Evolutionary conservation across 192 early-diverging fungal genomes (phyloP), one percentile per base, ranked within the genome.

Genomic region (Backusella australiensis): DNA sequence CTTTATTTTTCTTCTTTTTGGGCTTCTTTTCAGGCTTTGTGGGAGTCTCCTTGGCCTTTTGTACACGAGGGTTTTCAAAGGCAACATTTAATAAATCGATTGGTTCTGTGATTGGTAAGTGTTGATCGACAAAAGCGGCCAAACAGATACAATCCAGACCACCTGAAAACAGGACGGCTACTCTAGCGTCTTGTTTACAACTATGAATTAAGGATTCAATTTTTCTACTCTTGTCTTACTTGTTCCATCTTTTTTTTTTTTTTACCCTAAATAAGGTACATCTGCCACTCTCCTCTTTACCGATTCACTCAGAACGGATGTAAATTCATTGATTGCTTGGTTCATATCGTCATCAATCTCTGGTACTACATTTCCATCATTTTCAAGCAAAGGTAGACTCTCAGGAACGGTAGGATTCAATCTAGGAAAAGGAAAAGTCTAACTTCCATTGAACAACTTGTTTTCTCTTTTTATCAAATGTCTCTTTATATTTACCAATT

Each of bases 51-150:
- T 76, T 79, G 4, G 85, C 85, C 66, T 86, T 86, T 38, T 83
- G 82, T 36, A 87, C 75, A 5, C 96, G 86, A 9, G 96, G 96
- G 75, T 98, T 99, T 68, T 98, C 96, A 78, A 99, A 99, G 21
- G 94, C 93, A 23, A 99, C 96, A 85, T 99, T 99, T 46, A 99
- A 83, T 19, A 99, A 84, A 77, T 99, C 96, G 53, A 97, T 96
- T 0, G 94, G 87, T 77, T 95, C 94, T 2, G 85, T 79, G 0
- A 75, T 46, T 1, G 95, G 93, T 6, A 98, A 80, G 53, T 93
- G 87, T 32, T 73, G 81, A 76, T 96, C 85, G 4, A 92, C 90
- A 6, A 99, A 85, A 0, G 94, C 96, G 0, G 97, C 96, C 12
- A 99, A 84, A 21, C 88, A 86, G 34, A 94, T 93, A 86, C 97